Evolutionary conservation across 2,329 filamentous ascomycete genomes (phyloP).

Genomic region (Didymella pinodella): DNA sequence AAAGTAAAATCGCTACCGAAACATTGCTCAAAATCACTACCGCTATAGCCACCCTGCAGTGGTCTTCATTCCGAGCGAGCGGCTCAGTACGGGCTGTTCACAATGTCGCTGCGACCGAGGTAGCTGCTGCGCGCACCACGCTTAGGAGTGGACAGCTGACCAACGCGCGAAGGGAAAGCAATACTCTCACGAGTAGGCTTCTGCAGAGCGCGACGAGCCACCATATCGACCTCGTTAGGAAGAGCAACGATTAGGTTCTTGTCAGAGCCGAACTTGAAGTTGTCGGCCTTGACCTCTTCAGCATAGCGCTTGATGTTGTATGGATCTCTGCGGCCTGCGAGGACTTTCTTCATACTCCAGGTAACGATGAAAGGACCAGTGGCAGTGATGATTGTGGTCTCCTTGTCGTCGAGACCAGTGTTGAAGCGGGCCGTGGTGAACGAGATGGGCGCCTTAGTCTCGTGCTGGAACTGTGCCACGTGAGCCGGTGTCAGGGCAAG

Average conservation of each 20-base stretch:
- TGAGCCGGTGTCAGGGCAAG: constrained; percentile 89
- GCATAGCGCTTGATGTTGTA: constrained; percentile 97
- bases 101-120: constrained; percentile 81
- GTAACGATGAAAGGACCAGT: constrained; percentile 97
- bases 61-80: neutral
- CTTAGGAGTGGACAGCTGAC: constrained; percentile 39
- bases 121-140: constrained; percentile 67
- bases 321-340: constrained; percentile 80
- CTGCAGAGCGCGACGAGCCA: constrained; percentile 83
- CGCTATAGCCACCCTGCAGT: neutral
- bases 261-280: constrained; percentile 96
- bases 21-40: constrained; percentile 1
- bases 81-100: constrained; percentile 71
- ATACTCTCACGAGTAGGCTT: constrained; percentile 94
- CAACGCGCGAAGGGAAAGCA: constrained; percentile 64
- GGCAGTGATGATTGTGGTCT: constrained; percentile 95
- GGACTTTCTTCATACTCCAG: constrained; percentile 91
- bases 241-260: constrained; percentile 98
- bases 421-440: constrained; percentile 97
- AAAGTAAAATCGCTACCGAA: neutral
- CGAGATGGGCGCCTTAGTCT: constrained; percentile 83
- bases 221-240: constrained; percentile 98
- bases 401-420: constrained; percentile 77
- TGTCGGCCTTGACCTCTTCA: constrained; percentile 96
- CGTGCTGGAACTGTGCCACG: constrained; percentile 96